phyloP scores from a whole-genome alignment of 306 rosid genomes.

The Fagus sylvatica region DNA sequence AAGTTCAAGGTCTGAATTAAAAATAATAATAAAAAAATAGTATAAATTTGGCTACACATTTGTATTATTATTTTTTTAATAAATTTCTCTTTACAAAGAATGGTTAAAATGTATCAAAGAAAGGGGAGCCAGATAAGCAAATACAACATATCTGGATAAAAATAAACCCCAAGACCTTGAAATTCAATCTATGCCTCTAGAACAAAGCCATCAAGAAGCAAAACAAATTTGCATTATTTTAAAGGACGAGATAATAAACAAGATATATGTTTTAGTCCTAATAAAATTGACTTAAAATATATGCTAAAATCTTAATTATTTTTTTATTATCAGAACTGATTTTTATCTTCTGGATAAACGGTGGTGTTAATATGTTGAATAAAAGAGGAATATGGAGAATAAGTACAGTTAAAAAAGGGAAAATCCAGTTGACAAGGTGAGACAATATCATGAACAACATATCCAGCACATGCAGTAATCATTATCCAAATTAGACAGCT shows the following conservation, averaged over 20 bases:
- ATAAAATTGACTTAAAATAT: too few relatives aligned
- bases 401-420: not conserved
- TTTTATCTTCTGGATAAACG: not conserved
- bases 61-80: too few relatives aligned
- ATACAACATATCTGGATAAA: not conserved
- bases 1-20: too few relatives aligned
- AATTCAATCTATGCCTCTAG: constrained; percentile 4
- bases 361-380: too few relatives aligned
- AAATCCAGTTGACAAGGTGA: not conserved
- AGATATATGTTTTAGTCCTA: not conserved
- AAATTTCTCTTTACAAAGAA: not conserved
- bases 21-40: too few relatives aligned
- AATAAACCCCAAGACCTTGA: not conserved
- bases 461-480: not conserved
- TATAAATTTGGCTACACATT: too few relatives aligned
- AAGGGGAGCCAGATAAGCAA: not conserved
- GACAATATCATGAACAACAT: not conserved
- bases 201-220: constrained; percentile 12
- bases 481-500: not conserved
- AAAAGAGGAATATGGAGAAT: not conserved
- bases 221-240: not conserved
- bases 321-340: not conserved
- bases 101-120: constrained; percentile 30
- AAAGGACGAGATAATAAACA: not conserved
- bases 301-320: too few relatives aligned